Base-by-base conservation (phyloP, 306 rosid genomes). In the Vachellia collinsii region DNA sequence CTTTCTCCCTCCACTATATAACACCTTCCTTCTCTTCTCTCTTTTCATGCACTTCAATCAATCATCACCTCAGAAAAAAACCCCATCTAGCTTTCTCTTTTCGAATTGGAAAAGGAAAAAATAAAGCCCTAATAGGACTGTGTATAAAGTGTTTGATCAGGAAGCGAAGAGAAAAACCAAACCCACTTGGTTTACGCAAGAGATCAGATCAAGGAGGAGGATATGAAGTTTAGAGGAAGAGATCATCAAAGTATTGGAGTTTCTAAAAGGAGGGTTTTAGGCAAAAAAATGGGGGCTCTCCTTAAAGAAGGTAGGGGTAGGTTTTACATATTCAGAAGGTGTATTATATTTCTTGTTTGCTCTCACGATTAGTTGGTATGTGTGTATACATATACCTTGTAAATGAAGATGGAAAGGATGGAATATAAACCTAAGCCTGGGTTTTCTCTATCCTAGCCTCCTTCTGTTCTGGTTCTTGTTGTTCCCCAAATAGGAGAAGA, bases 301-400 rank as follows among this genome's bases (percentile, higher is more conserved):
- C 87, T 86, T 72, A 86, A 51, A 72, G 89, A 86, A 83, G 89
- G 87, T 37, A 86, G 86, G 80, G 89, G 87, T 68, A 83, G 89
- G 76, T 86, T 86, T 86, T 86, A 86, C 77, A 86, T 86, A 72
- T 77, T 86, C 36, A 86, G 89, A 83, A 86, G 85, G 83, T 86
- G 89, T 86, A 69, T 86, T 37, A 77, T 83, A 59, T 76, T 86
- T 86, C 87, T 86, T 51, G 80, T 86, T 8, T 86, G 85, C 71
- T 80, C 83, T 61, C 75, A 83, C 58, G 87, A 80, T 68, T 80
- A 81, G 74, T 78, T 47, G 62, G 58, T 75, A n/a, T n/a, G 68
- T 70, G 29, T 8, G 46, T 42, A 10, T 3, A 8, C 8, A n/a
- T 85, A 44, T 68, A 11, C 69, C 79, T 51, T 61, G 75, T 69